A percentile compares a stretch with the other conserved stretches of the same genome.
Evolutionary conservation across 2,329 filamentous ascomycete species (phyloP).

Genomic region (Xylaria sp.): DNA sequence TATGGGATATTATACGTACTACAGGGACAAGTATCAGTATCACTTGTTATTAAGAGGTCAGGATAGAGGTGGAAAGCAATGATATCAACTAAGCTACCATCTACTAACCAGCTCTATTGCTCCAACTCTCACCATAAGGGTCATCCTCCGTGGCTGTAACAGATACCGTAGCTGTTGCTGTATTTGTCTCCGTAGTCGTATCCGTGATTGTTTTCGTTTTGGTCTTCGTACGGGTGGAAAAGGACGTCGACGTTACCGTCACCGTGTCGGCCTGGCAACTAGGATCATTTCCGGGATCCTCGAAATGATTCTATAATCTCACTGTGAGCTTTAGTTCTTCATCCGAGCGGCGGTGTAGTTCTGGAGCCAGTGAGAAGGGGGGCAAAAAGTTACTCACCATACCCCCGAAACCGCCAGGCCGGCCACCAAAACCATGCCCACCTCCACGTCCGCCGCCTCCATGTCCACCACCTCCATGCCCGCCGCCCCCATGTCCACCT

Average conservation of each 20-base stretch:
- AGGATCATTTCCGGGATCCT: not conserved
- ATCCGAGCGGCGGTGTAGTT: not conserved
- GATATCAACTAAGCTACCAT: slow-evolving; percentile 21
- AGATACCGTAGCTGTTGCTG: slow-evolving; percentile 15
- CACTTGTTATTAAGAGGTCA: slow-evolving; percentile 1
- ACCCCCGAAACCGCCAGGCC: slow-evolving; percentile 12
- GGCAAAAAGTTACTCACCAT: slow-evolving; percentile 24
- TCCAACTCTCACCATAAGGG: not conserved
- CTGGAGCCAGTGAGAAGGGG: not conserved
- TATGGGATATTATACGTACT: slow-evolving; percentile 31
- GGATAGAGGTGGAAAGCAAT: slow-evolving; percentile 19
- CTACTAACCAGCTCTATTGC: slow-evolving; percentile 33
- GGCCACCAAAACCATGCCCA: slow-evolving; percentile 3
- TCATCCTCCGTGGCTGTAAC: slow-evolving; percentile 12
- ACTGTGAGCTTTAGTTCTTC: slow-evolving; percentile 6
- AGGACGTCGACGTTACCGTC: slow-evolving; percentile 3
- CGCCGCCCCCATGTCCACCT: not conserved
- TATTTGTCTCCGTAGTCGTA: not conserved
- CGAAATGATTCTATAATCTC: slow-evolving; percentile 1
- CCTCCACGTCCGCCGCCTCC: not conserved
- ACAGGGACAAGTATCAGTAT: slow-evolving; percentile 32
- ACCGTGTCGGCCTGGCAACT: slow-evolving; percentile 15
- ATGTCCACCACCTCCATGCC: not conserved
- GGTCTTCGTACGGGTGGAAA: slow-evolving; percentile 15
- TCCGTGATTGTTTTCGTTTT: slow-evolving; percentile 15